phyloP scores from a whole-genome alignment of 345 rosid species.

The Eucalyptus camaldulensis region DNA sequence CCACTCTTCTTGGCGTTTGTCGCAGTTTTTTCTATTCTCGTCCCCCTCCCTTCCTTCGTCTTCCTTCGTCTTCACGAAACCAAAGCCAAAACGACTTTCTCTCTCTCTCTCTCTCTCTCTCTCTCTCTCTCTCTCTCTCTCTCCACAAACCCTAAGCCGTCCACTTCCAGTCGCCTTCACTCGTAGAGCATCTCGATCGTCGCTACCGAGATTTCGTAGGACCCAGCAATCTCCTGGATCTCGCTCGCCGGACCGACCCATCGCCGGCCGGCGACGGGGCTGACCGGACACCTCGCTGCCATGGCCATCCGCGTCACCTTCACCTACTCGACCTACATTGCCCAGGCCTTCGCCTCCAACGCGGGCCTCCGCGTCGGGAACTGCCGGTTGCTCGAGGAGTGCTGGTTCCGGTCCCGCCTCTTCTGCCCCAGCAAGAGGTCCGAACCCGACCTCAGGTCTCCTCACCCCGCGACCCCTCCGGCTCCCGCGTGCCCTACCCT shows the following conservation, averaged over 20 bases:
- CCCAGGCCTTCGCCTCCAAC: slow-evolving; percentile 40
- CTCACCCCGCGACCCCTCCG: background rate
- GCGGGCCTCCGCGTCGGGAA: slow-evolving; percentile 36
- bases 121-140: background rate
- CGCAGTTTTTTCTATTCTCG: background rate
- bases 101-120: background rate
- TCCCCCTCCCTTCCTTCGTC: background rate
- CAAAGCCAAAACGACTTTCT: background rate
- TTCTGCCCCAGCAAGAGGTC: slow-evolving; percentile 18
- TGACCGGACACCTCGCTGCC: slow-evolving; percentile 1
- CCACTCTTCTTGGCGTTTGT: background rate
- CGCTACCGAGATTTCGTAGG: background rate
- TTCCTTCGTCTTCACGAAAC: background rate
- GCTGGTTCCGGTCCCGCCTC: slow-evolving; percentile 34
- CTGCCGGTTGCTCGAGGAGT: slow-evolving; percentile 39
- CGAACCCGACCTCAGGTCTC: slow-evolving; percentile 17
- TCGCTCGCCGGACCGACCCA: background rate
- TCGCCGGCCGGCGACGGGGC: slow-evolving; percentile 2
- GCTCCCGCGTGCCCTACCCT: slow-evolving; percentile 23
- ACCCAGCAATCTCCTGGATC: background rate
- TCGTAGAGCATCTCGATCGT: background rate
- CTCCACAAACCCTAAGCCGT: background rate
- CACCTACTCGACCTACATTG: slow-evolving; percentile 47
- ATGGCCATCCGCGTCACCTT: slow-evolving; percentile 79
- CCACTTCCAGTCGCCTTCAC: background rate